Conservation (phyloP, 2,329 filamentous ascomycete genomes). For the Botryotinia globosa region DNA sequence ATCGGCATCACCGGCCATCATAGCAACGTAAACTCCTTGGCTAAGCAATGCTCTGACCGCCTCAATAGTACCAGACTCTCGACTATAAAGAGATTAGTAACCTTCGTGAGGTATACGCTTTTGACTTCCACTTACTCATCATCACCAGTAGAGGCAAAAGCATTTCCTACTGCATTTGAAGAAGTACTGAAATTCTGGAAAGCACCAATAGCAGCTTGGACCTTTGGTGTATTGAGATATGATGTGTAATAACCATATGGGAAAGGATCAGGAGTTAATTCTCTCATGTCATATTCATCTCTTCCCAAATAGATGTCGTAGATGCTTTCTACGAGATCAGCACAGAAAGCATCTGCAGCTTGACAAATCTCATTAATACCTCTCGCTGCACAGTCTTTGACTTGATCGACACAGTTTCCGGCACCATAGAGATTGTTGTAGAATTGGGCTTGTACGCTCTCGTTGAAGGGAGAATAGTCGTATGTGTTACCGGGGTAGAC, state of each 20-base stretch:
- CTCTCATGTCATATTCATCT: constrained; percentile 60
- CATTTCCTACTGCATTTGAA: constrained; percentile 44
- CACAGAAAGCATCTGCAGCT: constrained; percentile 52
- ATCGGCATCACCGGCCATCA: constrained; percentile 56
- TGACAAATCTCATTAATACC: constrained; percentile 52
- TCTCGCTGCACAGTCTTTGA: constrained; percentile 52
- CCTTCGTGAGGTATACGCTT: neutral
- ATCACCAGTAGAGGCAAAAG: constrained; percentile 50
- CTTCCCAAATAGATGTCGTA: constrained; percentile 52
- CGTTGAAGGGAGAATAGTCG: constrained; percentile 52
- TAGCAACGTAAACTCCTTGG: constrained; percentile 63
- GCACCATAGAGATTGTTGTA: constrained; percentile 59
- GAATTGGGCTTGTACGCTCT: constrained; percentile 47
- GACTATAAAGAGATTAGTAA: constrained; percentile 31
- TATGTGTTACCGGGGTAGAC: constrained; percentile 51
- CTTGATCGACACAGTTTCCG: constrained; percentile 59
- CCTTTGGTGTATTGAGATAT: constrained; percentile 56
- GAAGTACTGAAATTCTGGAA: constrained; percentile 55
- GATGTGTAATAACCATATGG: constrained; percentile 52
- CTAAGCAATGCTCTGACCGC: constrained; percentile 57
- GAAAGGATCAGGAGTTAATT: constrained; percentile 55
- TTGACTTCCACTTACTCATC: constrained; percentile 34
- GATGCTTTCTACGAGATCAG: constrained; percentile 49
- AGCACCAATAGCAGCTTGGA: constrained; percentile 58
- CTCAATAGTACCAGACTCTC: constrained; percentile 47